A percentile compares a stretch with the other conserved stretches of the same genome.
Conservation (phyloP, 805 yeast genomes). For the Candida orba region DNA sequence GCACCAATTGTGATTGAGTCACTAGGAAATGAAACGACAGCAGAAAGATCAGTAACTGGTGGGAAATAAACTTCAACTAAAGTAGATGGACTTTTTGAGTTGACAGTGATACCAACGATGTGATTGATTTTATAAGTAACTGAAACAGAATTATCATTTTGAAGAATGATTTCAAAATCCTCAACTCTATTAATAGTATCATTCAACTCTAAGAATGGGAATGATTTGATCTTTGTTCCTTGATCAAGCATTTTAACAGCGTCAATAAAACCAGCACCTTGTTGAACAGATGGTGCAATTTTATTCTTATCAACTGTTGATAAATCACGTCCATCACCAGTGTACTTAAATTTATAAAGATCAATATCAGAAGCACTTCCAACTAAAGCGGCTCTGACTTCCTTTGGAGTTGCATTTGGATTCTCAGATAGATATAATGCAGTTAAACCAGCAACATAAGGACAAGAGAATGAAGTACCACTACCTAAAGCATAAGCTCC, state of each 20-base stretch:
- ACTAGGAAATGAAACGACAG: conserved; percentile 5
- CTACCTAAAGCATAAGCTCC: conserved; percentile 6
- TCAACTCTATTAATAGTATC: conserved; percentile 11
- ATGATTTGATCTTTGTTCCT: conserved; percentile 4
- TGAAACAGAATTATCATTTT: conserved; percentile 8
- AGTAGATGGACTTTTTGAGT: conserved; percentile 2
- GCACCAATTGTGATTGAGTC: conserved; percentile 5
- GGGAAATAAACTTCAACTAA: conserved; percentile 7
- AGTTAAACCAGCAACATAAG: conserved; percentile 13
- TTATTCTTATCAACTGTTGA: conserved; percentile 3
- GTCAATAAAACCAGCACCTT: conserved; percentile 14
- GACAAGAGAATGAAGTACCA: conserved; percentile 13
- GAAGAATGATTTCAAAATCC: conserved; percentile 9
- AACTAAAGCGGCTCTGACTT: conserved; percentile 6
- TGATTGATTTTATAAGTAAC: conserved; percentile 10
- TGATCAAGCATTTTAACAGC: conserved; percentile 8
- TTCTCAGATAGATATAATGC: conserved; percentile 7
- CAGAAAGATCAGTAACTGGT: conserved; percentile 1
- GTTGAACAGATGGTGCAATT: conserved; percentile 10
- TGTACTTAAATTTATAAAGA: background rate
- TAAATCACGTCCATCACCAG: conserved; percentile 1
- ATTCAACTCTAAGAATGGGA: conserved; percentile 10
- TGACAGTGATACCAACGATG: conserved; percentile 6
- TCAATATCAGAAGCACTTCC: conserved; percentile 3
- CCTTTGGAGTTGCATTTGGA: conserved; percentile 4